Base-by-base conservation (phyloP, 192 early-diverging fungal genomes). In the Coemansia sp. region DNA sequence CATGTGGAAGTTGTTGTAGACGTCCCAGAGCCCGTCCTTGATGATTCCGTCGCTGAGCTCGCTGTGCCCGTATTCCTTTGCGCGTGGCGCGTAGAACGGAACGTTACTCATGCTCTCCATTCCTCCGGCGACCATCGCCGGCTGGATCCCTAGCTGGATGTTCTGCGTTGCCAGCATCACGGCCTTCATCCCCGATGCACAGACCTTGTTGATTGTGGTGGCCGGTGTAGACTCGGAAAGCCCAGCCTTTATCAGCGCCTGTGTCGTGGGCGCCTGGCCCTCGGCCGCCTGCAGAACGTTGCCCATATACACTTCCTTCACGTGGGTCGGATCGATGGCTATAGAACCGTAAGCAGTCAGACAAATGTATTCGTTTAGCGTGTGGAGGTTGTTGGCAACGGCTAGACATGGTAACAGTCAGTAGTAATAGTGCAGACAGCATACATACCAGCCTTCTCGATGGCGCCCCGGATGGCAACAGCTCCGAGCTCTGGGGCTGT, bases 161-260 rank as follows among this genome's bases (percentile, higher is more conserved):
- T 83, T 84, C 75, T 95, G 92, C 9, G 94, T 74, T 34, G 94
- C 96, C 60, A 98, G 75, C 84, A 93, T 94, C 54, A 95, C 86
- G 6, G 96, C 90, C 84, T 98, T 98, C 89, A 97, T 86, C n/a
- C 95, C 97, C 1, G 94, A 95, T 10, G 95, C 94, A 79, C 97
- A 98, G 17, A 98, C 97, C 75, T 98, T 98, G 84, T 98, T 98
- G 82, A 98, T 89, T 54, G 97, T 96, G 4, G 95, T 95, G 17
- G 94, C 93, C 57, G 96, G 94, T 27, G 93, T 95, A 15, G 88
- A 82, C 42, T 86, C 69, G 30, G 84, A 64, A 36, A 91, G 79
- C 11, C 91, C 91, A 23, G 96, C 95, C 58, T 79, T 84, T 22
- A 98, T 70, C 34, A 88, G 85, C 54, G 91, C 96, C 79, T 98